Base-by-base conservation (phyloP, 2,329 filamentous ascomycete genomes). In the Exophiala xenobiotica region DNA sequence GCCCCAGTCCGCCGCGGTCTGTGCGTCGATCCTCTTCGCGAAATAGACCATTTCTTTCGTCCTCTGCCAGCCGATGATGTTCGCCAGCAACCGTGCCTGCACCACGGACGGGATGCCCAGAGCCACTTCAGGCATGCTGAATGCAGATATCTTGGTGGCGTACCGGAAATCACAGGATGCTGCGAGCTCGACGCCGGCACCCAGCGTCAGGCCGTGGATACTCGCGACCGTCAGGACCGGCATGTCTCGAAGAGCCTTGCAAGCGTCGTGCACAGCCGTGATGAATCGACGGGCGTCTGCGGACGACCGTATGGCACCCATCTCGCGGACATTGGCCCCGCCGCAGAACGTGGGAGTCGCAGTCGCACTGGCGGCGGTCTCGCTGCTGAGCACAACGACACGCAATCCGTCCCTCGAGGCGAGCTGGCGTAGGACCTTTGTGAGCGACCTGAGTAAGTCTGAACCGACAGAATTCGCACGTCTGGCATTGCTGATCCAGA, bases 211-310 rank as follows among this genome's bases (percentile, higher is more conserved):
- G 4, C 48, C 52, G 23, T 51, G 11, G 22, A 55, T 51, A 5
- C 27, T 27, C 20, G 52, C 52, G 7, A 55, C 29, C 0, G 48
- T 51, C 20, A 46, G 22, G 5, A 42, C 44, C 3, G 38, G 29
- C 7, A 48, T n/a, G 12, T 48, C 47, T 6, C 52, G 48, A 6
- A 48, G 24, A 3, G 52, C 52, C 23, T 52, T 27, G 38, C 59
- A 60, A 2, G 51, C 52, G 9, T 55, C 56, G 31, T 54, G 46
- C 14, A 62, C 52, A 9, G 53, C 56, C 5, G 55, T 60, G 47
- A 73, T 74, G 62, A 73, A 72, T 2, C 33, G 39, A 8, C 63
- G 51, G 2, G 71, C 71, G 7, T 68, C 60, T 22, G 16, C 18
- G n/a, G 20, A 35, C 12, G 35, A n/a, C 12, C 20, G 1, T 2